phyloP scores from a whole-genome alignment of 2,329 filamentous ascomycete species.

The Claviceps arundinis region DNA sequence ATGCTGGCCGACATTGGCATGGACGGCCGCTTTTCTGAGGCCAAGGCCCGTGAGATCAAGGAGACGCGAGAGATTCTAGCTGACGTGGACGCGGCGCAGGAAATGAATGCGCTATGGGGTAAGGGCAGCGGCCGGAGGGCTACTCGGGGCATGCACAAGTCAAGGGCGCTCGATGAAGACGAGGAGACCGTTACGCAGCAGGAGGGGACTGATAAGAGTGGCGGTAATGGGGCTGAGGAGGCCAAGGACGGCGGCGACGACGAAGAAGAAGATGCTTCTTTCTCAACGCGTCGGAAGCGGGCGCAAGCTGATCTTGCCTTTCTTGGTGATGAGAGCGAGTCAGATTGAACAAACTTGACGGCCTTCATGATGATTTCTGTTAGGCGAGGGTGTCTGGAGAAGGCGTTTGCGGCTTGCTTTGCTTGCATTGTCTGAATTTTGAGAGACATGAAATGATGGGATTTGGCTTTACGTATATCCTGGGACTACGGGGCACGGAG shows the following conservation, averaged over 20 bases:
- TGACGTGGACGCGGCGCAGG: constrained; percentile 72
- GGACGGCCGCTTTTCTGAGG: constrained; percentile 74
- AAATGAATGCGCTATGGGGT: constrained; percentile 73
- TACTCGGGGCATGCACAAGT: constrained; percentile 24
- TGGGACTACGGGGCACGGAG: neutral
- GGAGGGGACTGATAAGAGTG: neutral
- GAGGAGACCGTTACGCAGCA: constrained; percentile 17
- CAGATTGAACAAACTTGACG: constrained; percentile 28
- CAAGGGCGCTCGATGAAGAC: constrained; percentile 18
- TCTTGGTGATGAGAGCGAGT: constrained; percentile 55
- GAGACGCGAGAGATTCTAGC: constrained; percentile 72
- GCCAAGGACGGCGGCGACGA: constrained; percentile 15
- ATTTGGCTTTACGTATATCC: neutral
- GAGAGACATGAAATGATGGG: neutral
- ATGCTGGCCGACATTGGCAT: constrained; percentile 78
- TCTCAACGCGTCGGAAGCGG: constrained; percentile 32
- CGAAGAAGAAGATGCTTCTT: constrained; percentile 19
- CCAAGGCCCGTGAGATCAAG: constrained; percentile 76
- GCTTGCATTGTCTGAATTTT: neutral
- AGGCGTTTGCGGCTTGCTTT: neutral
- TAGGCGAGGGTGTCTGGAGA: neutral
- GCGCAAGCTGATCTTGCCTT: constrained; percentile 47
- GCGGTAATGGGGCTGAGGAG: constrained; percentile 12
- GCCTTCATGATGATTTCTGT: neutral
- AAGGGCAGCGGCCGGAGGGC: constrained; percentile 26